These are phyloP conservation scores for Eucalyptus fibrosa DNA, from an alignment of 345 rosid species.

Conservation along the genomic window DNA sequence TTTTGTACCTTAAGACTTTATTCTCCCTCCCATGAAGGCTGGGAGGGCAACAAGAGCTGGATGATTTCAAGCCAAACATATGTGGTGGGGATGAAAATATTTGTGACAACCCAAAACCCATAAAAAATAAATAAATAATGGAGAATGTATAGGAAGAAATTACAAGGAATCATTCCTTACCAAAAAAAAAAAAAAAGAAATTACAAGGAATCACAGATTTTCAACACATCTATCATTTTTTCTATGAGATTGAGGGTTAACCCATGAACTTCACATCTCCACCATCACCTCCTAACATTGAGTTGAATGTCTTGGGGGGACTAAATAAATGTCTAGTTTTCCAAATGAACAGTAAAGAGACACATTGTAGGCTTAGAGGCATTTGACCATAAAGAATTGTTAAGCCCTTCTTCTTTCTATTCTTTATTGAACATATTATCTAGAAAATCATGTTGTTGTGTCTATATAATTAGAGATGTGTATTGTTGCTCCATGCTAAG, in stretches of 20 bases:
- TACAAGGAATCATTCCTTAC: background rate
- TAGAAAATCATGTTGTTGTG: background rate
- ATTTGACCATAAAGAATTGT: too few species aligned
- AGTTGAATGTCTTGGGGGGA: background rate
- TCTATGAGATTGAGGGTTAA: background rate
- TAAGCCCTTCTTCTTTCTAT: background rate
- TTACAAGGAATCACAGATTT: background rate
- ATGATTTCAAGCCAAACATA: background rate
- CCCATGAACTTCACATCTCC: background rate
- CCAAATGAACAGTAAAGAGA: background rate
- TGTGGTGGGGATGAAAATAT: background rate
- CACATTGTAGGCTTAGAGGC: background rate
- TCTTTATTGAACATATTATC: background rate
- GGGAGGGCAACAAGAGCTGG: background rate
- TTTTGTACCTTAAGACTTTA: background rate
- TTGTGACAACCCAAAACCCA: background rate
- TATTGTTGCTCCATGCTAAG: background rate
- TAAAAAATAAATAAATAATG: background rate
- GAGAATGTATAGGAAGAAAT: background rate
- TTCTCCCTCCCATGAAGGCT: background rate
- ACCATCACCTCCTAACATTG: background rate
- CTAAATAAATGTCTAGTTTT: background rate
- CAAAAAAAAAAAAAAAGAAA: too few species aligned
- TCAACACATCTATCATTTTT: background rate
- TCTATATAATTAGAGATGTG: background rate